phyloP scores from a whole-genome alignment of 805 yeast genomes.

The Torulaspora delbrueckii region DNA sequence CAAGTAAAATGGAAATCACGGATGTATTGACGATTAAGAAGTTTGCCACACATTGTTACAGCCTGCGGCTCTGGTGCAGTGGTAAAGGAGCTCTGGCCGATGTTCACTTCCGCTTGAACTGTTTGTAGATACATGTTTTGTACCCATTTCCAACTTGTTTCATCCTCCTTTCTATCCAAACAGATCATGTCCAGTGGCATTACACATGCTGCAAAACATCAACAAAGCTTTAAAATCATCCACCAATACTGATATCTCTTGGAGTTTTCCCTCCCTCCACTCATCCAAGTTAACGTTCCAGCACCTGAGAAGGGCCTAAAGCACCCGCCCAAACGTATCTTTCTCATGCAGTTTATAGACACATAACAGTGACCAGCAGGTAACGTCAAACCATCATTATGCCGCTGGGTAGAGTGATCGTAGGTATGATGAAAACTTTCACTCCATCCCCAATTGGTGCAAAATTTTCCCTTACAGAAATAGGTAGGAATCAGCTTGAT shows the following conservation, averaged over 20 bases:
- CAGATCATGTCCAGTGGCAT: not conserved
- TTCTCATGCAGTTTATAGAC: not conserved
- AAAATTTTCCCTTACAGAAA: not conserved
- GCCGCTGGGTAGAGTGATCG: not conserved
- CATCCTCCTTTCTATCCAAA: conserved; percentile 1
- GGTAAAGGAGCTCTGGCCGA: not conserved
- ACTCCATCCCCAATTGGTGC: not conserved
- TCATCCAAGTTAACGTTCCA: not conserved
- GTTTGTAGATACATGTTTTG: not conserved
- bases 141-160: not conserved
- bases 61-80: not conserved
- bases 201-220: not conserved
- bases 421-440: not conserved
- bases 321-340: not conserved
- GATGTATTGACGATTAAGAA: conserved; percentile 4
- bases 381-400: not conserved
- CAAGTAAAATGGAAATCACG: conserved; percentile 4
- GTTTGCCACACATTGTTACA: conserved; percentile 3
- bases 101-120: not conserved
- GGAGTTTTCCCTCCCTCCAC: not conserved
- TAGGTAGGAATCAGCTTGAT: too few species aligned
- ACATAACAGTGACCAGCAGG: not conserved
- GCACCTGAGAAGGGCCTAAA: not conserved
- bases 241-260: not conserved
- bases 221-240: conserved; percentile 1